Percentiles rank a stretch among this genome's conserved stretches.
Conservation (phyloP, 306 rosid species). For the cucumber (Cucumis sativus) region Cucumber_9930_V3 NC_026658.2:23910501-23911000, state of each 20-base stretch:
- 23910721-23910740: constrained; percentile 33
- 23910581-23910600: not conserved
- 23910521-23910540: constrained; percentile 8
- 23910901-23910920: not conserved
- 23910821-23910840: not conserved
- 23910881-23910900: not conserved
- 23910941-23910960: not conserved
- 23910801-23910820: not conserved
- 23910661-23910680: constrained; percentile 8
- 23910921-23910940: not conserved
- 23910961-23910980: not conserved
- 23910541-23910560: constrained; percentile 19
- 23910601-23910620: not conserved
- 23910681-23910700: constrained; percentile 23
- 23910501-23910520: constrained; percentile 37
- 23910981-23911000: constrained; percentile 4
- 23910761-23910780: constrained; percentile 19
- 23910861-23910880: not conserved
- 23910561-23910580: not conserved
- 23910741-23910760: constrained; percentile 27
- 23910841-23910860: not conserved
- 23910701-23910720: constrained; percentile 7
- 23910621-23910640: not conserved
- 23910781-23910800: constrained; percentile 29
- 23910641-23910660: not conserved